Conservation (phyloP, 352 stramenopile species). For the Phytophthora sojae region DNA sequence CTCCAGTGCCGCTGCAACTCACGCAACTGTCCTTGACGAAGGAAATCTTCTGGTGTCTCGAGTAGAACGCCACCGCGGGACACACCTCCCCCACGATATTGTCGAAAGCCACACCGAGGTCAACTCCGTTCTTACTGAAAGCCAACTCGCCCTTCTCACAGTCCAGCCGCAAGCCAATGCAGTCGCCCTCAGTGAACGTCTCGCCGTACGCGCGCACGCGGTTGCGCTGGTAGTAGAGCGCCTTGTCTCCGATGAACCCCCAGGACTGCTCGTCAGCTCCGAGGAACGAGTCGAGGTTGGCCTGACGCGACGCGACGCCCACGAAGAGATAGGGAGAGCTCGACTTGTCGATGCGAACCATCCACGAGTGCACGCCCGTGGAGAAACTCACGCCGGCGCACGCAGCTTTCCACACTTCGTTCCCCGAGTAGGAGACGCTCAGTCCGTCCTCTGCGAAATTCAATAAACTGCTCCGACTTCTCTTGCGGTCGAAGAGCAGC, state of each 20-base stretch:
- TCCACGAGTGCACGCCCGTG: slow-evolving; percentile 83
- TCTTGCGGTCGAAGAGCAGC: slow-evolving; percentile 66
- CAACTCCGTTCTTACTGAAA: slow-evolving; percentile 91
- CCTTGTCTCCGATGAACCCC: slow-evolving; percentile 98
- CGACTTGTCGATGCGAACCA: slow-evolving; percentile 95
- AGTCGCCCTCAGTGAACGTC: slow-evolving; percentile 86
- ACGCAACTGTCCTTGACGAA: slow-evolving; percentile 47
- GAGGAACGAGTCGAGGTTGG: slow-evolving; percentile 96
- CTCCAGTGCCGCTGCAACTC: slow-evolving; percentile 10
- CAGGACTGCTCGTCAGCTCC: slow-evolving; percentile 97
- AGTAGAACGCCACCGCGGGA: slow-evolving; percentile 94
- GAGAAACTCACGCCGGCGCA: slow-evolving; percentile 75
- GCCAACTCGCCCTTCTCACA: slow-evolving; percentile 86
- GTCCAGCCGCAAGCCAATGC: slow-evolving; percentile 85
- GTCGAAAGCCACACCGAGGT: slow-evolving; percentile 92
- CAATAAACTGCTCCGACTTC: slow-evolving; percentile 69
- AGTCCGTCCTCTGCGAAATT: slow-evolving; percentile 70
- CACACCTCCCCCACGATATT: slow-evolving; percentile 91
- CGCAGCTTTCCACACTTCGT: slow-evolving; percentile 92
- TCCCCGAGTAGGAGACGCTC: slow-evolving; percentile 73
- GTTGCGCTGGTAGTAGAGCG: slow-evolving; percentile 98
- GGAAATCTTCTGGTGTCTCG: slow-evolving; percentile 83
- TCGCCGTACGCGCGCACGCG: slow-evolving; percentile 92
- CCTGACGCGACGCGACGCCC: slow-evolving; percentile 92
- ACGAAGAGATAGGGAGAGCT: slow-evolving; percentile 97